A percentile compares a stretch with the other conserved stretches of the same genome.
These are phyloP conservation scores for Tuber umbilicatum DNA, from an alignment of 495 filamentous ascomycete genomes.

Conservation along the genomic window DNA sequence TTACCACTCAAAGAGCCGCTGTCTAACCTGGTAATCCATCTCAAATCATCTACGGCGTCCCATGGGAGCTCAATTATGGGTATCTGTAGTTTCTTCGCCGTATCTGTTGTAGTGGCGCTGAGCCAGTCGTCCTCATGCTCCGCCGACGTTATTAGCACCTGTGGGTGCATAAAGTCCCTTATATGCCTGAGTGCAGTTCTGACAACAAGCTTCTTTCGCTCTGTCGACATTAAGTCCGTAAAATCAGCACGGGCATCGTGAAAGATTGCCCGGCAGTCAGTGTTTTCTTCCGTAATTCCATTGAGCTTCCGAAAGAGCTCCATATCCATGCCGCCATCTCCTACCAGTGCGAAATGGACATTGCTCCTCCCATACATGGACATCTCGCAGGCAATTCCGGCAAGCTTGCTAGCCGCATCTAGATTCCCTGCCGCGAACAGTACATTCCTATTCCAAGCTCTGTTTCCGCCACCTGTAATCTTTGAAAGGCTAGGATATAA, in stretches of 20 bases:
- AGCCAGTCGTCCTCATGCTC: constrained; percentile 51
- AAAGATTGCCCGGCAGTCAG: constrained; percentile 48
- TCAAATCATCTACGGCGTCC: constrained; percentile 50
- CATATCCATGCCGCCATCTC: constrained; percentile 50
- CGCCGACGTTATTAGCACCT: constrained; percentile 49
- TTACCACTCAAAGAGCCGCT: constrained; percentile 54
- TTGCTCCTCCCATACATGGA: constrained; percentile 45
- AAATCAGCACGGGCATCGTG: constrained; percentile 53
- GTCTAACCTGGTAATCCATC: constrained; percentile 61
- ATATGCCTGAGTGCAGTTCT: constrained; percentile 46
- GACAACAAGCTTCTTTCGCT: constrained; percentile 49
- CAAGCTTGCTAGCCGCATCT: constrained; percentile 50
- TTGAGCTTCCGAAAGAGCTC: constrained; percentile 52
- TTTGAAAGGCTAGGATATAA: constrained; percentile 26
- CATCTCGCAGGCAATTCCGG: constrained; percentile 55
- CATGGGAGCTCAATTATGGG: constrained; percentile 53
- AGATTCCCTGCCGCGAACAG: constrained; percentile 52
- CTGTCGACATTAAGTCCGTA: constrained; percentile 46
- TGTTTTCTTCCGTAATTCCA: constrained; percentile 44
- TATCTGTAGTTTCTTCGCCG: constrained; percentile 43
- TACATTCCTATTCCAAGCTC: constrained; percentile 44
- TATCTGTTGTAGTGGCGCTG: constrained; percentile 36
- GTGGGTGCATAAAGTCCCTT: constrained; percentile 49
- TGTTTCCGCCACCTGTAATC: constrained; percentile 19
- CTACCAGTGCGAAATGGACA: constrained; percentile 53